These are phyloP conservation scores for Scedosporium minutisporum DNA, from an alignment of 2,329 filamentous ascomycete genomes.

Conservation along the genomic window DNA sequence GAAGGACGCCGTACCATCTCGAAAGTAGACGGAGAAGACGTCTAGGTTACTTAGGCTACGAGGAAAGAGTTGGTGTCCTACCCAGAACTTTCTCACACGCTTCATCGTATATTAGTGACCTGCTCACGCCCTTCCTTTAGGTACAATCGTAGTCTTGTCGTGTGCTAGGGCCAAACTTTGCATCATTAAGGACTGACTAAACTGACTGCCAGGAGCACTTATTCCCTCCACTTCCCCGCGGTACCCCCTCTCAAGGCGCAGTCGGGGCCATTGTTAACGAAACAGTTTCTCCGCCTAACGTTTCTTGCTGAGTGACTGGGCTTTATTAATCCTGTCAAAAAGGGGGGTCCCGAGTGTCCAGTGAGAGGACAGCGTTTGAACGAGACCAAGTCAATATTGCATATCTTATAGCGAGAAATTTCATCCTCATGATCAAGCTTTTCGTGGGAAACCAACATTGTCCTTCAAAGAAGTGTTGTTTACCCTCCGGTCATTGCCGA, in stretches of 20 bases:
- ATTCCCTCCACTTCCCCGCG: neutral
- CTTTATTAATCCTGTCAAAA: neutral
- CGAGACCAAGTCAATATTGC: neutral
- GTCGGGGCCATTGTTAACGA: neutral
- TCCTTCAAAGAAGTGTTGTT: neutral
- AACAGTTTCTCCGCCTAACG: too few species aligned
- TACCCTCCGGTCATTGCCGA: neutral
- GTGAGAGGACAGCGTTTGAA: neutral
- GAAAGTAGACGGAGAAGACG: too few species aligned
- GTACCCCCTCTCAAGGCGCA: neutral
- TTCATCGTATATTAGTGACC: too few species aligned
- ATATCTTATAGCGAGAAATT: neutral
- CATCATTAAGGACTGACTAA: neutral
- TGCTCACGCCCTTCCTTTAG: too few species aligned
- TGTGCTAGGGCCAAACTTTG: neutral
- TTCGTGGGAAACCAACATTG: neutral
- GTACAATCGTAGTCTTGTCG: too few species aligned
- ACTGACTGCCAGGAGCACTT: neutral
- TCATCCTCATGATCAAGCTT: neutral
- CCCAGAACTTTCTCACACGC: too few species aligned
- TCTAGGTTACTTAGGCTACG: too few species aligned
- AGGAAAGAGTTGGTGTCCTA: too few species aligned
- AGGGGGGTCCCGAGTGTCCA: neutral
- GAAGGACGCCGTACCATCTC: too few species aligned
- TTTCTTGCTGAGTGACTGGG: too few species aligned